A percentile compares a stretch with the other conserved stretches of the same genome.
These are phyloP conservation scores for Chrysopogon serrulatus DNA, from an alignment of 176 grass and related monocot genomes.

Conservation along the genomic window DNA sequence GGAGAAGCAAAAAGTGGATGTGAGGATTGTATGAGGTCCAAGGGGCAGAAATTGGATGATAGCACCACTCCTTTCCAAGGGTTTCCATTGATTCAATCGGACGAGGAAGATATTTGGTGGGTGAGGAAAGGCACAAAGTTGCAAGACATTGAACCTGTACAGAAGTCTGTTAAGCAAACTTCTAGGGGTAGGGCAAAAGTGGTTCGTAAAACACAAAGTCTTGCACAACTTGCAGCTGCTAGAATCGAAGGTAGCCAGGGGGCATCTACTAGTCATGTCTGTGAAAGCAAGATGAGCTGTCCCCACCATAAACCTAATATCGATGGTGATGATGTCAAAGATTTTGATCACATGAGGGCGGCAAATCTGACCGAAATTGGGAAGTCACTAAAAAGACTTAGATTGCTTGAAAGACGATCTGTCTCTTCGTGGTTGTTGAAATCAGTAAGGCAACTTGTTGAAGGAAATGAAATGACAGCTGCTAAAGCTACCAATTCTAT, in stretches of 20 bases:
- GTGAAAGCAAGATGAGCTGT: conserved; percentile 86
- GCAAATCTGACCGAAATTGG: conserved; percentile 65
- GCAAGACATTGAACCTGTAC: conserved; percentile 62
- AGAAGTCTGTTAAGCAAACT: conserved; percentile 61
- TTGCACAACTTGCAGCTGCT: conserved; percentile 85
- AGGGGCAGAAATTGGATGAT: conserved; percentile 72
- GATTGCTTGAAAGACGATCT: conserved; percentile 86
- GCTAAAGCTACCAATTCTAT: conserved; percentile 64
- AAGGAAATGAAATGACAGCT: conserved; percentile 68
- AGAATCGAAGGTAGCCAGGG: conserved; percentile 94
- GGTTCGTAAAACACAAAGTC: conserved; percentile 88
- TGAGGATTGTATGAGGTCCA: conserved; percentile 80
- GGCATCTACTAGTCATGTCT: conserved; percentile 98
- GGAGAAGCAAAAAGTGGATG: conserved; percentile 58
- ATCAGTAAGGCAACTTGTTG: conserved; percentile 76
- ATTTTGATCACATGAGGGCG: conserved; percentile 44
- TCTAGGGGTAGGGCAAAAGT: conserved; percentile 82
- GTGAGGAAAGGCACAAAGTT: conserved; percentile 71
- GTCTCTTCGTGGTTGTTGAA: conserved; percentile 93
- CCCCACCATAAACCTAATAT: conserved; percentile 72
- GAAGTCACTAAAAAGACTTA: conserved; percentile 75
- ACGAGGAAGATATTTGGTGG: conserved; percentile 99
- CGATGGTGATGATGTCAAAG: conserved; percentile 67
- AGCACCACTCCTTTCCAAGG: conserved; percentile 49
- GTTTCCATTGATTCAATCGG: conserved; percentile 57